Conservation (phyloP, 352 stramenopile species). For the Nothophytophthora sp. region DNA sequence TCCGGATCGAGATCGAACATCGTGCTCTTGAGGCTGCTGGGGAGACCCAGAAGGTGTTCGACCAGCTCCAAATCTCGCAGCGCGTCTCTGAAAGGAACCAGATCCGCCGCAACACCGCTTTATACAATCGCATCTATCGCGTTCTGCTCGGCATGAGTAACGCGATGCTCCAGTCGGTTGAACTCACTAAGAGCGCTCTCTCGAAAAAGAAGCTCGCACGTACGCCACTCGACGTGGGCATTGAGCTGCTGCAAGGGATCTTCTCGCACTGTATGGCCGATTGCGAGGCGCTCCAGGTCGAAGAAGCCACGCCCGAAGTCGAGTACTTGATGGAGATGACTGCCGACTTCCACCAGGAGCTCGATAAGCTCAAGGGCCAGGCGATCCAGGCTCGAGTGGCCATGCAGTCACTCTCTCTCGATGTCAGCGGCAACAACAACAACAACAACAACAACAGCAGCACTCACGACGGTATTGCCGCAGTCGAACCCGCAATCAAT, state of each 20-base stretch:
- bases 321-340: conserved; percentile 36
- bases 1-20: conserved; percentile 48
- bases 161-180: conserved; percentile 40
- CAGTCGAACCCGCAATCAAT: background rate
- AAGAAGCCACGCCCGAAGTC: conserved; percentile 20
- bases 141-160: conserved; percentile 53
- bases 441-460: too few relatives aligned
- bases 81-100: conserved; percentile 12
- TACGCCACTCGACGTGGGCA: conserved; percentile 33
- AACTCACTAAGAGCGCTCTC: conserved; percentile 32
- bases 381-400: conserved; percentile 32
- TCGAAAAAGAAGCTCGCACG: conserved; percentile 10
- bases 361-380: conserved; percentile 56
- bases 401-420: conserved; percentile 5
- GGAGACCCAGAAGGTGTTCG: conserved; percentile 32
- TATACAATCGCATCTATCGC: conserved; percentile 45
- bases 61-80: conserved; percentile 32
- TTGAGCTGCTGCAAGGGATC: conserved; percentile 42
- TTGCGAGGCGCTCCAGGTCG: conserved; percentile 9
- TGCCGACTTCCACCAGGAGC: conserved; percentile 39
- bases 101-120: conserved; percentile 25
- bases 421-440: conserved; percentile 10
- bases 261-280: conserved; percentile 36
- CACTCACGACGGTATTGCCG: background rate
- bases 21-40: conserved; percentile 39